phyloP scores from a whole-genome alignment of 441 rosid species.

The Lepidium campestre region DNA sequence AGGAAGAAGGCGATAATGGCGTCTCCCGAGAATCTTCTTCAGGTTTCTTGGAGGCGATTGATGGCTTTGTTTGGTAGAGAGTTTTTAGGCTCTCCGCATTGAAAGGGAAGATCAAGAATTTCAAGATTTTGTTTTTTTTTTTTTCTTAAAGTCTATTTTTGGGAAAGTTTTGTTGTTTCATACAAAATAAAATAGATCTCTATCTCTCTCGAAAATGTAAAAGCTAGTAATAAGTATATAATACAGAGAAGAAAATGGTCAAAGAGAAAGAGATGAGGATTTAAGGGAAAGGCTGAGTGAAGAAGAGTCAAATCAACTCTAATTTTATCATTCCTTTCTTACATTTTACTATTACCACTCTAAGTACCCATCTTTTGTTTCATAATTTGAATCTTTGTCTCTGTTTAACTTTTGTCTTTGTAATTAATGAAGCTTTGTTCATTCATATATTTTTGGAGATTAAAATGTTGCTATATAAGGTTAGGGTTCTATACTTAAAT shows the following conservation, averaged over 20 bases:
- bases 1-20: neutral
- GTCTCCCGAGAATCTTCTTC: conserved; percentile 32
- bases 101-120: neutral
- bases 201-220: neutral
- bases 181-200: neutral
- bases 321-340: neutral
- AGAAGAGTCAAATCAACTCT: neutral
- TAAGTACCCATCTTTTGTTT: too few species aligned
- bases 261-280: neutral
- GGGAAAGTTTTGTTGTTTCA: neutral
- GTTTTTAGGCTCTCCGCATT: conserved; percentile 25
- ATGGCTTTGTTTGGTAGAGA: conserved; percentile 6
- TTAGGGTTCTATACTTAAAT: too few species aligned
- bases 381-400: too few species aligned
- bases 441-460: neutral
- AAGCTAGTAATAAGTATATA: neutral
- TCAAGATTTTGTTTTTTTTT: conserved; percentile 14
- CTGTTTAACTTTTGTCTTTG: too few species aligned
- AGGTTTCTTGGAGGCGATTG: conserved; percentile 35
- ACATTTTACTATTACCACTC: neutral
- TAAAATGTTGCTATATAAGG: neutral
- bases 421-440: neutral
- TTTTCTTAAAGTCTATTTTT: neutral
- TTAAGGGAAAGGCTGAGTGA: too few species aligned
- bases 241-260: neutral